Percentiles rank a stretch among this genome's conserved stretches.
Evolutionary conservation across 23 red algal genomes (phyloP).

Genomic region (Gracilaria domingensis): DNA sequence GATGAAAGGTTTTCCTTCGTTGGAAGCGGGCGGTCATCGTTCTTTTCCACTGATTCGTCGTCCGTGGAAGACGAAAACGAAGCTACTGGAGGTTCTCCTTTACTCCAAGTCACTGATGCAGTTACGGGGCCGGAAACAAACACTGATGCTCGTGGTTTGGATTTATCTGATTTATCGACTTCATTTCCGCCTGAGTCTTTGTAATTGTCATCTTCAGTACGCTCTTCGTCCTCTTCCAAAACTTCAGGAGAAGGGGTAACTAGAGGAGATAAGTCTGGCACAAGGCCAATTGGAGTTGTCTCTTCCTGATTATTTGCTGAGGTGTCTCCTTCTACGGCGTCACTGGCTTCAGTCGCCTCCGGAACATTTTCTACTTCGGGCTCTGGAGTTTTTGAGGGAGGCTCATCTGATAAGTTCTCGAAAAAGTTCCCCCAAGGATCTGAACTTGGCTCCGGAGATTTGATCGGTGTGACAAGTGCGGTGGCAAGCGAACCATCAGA

Average conservation of each 20-base stretch:
- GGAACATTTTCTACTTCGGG: slow-evolving; percentile 4
- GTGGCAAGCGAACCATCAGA: slow-evolving; percentile 22
- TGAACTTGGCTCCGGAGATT: neutral
- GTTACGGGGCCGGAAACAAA: slow-evolving; percentile 24
- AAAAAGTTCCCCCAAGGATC: slow-evolving; percentile 4
- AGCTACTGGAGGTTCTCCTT: slow-evolving; percentile 10
- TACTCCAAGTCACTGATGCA: neutral
- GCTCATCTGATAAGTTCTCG: neutral
- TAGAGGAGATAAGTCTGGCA: slow-evolving; percentile 2
- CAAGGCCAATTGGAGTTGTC: neutral
- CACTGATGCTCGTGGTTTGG: slow-evolving; percentile 19
- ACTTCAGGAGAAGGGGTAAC: neutral
- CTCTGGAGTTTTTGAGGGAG: slow-evolving; percentile 8
- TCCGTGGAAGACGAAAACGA: slow-evolving; percentile 9
- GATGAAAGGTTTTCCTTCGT: too few relatives aligned
- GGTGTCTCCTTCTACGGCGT: neutral
- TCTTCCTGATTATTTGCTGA: neutral
- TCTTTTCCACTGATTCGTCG: neutral
- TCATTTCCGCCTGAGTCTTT: neutral
- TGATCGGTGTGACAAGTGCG: neutral
- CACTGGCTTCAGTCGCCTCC: neutral
- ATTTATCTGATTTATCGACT: neutral
- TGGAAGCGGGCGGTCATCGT: neutral
- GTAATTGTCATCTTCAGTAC: neutral
- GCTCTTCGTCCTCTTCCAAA: neutral